A percentile compares a stretch with the other conserved stretches of the same genome.
Evolutionary conservation across 441 rosid genomes (phyloP).

Genomic region (Erodium moschatum): DNA sequence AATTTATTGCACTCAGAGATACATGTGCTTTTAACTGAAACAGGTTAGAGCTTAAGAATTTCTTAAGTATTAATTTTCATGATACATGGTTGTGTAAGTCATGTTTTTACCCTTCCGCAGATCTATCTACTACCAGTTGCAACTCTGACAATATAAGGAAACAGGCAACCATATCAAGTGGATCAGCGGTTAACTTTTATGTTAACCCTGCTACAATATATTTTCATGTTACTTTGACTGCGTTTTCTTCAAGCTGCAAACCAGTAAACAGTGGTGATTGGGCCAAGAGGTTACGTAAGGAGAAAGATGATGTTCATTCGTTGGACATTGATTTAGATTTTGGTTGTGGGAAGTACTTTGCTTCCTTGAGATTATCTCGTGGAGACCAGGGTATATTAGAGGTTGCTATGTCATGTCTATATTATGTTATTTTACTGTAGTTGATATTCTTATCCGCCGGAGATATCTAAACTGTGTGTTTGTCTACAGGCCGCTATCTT

Average conservation of each 20-base stretch:
- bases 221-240: constrained; percentile 58
- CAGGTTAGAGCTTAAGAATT: constrained; percentile 45
- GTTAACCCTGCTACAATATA: constrained; percentile 67
- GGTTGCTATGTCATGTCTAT: constrained; percentile 39
- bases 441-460: constrained; percentile 10
- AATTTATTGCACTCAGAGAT: constrained; percentile 68
- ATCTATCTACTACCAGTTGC: constrained; percentile 27
- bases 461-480: constrained; percentile 9
- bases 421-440: constrained; percentile 13
- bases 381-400: constrained; percentile 79
- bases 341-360: constrained; percentile 71
- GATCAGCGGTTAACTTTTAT: constrained; percentile 73
- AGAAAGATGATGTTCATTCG: constrained; percentile 39
- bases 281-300: constrained; percentile 70
- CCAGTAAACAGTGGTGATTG: constrained; percentile 81
- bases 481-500: constrained; percentile 70
- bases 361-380: constrained; percentile 71
- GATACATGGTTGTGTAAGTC: constrained; percentile 13
- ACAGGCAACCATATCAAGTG: constrained; percentile 60
- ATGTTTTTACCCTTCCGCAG: constrained; percentile 43
- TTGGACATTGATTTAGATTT: constrained; percentile 83
- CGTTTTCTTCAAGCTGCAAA: constrained; percentile 61
- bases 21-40: constrained; percentile 56
- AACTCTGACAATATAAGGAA: constrained; percentile 49
- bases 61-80: constrained; percentile 16